Conservation (phyloP, 495 filamentous ascomycete genomes). For the Clohesyomyces aquaticus region DNA sequence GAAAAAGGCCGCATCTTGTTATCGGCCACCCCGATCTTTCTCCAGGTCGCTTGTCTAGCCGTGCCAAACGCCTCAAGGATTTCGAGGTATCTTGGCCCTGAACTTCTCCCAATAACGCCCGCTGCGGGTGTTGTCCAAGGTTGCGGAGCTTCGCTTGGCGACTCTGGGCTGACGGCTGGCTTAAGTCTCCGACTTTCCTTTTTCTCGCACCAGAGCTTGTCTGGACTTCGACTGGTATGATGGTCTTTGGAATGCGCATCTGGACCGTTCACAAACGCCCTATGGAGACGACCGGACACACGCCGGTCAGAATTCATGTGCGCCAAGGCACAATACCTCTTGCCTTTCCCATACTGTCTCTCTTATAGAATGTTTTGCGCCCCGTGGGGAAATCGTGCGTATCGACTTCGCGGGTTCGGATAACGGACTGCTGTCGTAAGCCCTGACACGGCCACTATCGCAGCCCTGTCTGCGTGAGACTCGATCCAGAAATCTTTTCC, state of each 20-base stretch:
- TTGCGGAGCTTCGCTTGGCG: constrained; percentile 14
- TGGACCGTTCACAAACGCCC: background rate
- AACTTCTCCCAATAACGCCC: constrained; percentile 17
- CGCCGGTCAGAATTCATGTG: background rate
- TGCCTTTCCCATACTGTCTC: too few relatives aligned
- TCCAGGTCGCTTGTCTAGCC: background rate
- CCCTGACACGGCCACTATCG: background rate
- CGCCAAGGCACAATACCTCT: too few relatives aligned
- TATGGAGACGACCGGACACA: too few relatives aligned
- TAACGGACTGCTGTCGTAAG: constrained; percentile 4
- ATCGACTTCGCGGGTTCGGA: constrained; percentile 9
- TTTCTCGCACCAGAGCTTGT: constrained; percentile 19
- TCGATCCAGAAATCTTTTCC: constrained; percentile 18
- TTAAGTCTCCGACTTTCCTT: constrained; percentile 13
- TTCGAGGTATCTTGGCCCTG: constrained; percentile 10
- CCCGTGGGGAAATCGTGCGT: background rate
- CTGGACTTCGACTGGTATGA: constrained; percentile 3
- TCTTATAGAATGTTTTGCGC: background rate
- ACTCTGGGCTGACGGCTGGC: constrained; percentile 21
- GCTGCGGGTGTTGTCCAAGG: background rate
- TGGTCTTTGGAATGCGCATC: background rate
- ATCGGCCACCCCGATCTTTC: constrained; percentile 19
- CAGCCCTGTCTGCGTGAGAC: background rate
- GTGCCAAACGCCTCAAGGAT: background rate
- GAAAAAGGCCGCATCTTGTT: background rate